Evolutionary conservation across 371 early-diverging fungal genomes (phyloP), one percentile per base, ranked within the genome.

Genomic region (Massospora cicadina): DNA sequence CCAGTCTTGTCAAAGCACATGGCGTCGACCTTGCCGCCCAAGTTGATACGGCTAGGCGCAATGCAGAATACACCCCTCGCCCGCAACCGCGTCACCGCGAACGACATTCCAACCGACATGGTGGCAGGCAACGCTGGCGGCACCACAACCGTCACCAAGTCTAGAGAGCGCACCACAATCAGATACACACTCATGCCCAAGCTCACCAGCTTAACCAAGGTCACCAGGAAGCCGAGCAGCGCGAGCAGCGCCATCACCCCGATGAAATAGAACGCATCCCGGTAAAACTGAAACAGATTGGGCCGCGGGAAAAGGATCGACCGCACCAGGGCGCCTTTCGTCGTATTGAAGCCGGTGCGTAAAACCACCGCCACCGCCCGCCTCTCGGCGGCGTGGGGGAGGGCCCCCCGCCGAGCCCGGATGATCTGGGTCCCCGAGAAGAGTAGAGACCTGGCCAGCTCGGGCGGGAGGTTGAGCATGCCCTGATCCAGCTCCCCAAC

Each of bases 1-100:
- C 99, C 99, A 2, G 99, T 99, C 74, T 99, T 99, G 78, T 99
- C 99, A 80, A 99, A 99, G 68, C 94, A 89, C 81, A 95, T 92
- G 33, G 92, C 85, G 68, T 98, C 89, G 57, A 98, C 76, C 67
- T 92, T 92, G 54, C 99, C 99, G 33, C 95, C 87, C 65, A 96
- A 84, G 70, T 96, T 97, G 56, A 99, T 95, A 21, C 94, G 78
- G 5, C 93, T 86, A 1, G 95, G 93, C 55, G 89, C 86, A 63
- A 90, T 98, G 72, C 98, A 98, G 73, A 85, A 92, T 59, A 99
- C 95, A 26, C 84, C 81, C n/a, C 76, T 66, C 60, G 81, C 80
- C 62, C 85, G 85, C 54, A 99, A 76, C 24, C 98, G 82, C 1
- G 77, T 70, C 25, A 95, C 85, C 24, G 99, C 94, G 79, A 99